phyloP scores from a whole-genome alignment of 1,139 yeast genomes.

The Candida buenavistaensis region DNA sequence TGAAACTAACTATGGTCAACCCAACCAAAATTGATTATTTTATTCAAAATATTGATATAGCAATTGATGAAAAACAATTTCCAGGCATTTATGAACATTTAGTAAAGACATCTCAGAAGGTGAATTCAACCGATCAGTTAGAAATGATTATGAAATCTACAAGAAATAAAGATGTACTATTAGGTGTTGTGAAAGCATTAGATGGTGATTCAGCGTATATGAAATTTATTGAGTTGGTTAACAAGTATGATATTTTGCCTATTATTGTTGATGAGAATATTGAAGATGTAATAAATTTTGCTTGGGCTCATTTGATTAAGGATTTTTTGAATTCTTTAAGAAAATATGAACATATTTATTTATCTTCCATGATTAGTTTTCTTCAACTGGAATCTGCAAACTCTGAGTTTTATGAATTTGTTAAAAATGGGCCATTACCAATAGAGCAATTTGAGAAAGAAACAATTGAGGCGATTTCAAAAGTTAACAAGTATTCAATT shows the following conservation, averaged over 20 bases:
- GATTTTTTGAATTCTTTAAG: constrained; percentile 9
- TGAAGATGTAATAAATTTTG: constrained; percentile 7
- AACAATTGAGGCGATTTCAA: constrained; percentile 14
- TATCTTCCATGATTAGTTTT: constrained; percentile 18
- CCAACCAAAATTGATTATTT: constrained; percentile 17
- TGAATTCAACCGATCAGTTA: constrained; percentile 16
- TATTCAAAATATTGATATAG: constrained; percentile 8
- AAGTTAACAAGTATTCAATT: constrained; percentile 19
- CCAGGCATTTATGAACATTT: constrained; percentile 17
- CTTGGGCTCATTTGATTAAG: constrained; percentile 13
- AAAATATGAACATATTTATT: constrained; percentile 7
- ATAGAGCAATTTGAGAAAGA: constrained; percentile 14
- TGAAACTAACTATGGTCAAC: constrained; percentile 23
- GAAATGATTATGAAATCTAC: constrained; percentile 18
- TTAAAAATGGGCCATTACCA: constrained; percentile 16
- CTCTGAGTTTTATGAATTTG: constrained; percentile 18
- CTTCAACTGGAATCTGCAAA: constrained; percentile 13
- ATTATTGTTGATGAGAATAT: constrained; percentile 8
- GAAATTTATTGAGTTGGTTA: constrained; percentile 12
- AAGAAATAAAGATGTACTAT: constrained; percentile 15
- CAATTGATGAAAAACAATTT: constrained; percentile 7
- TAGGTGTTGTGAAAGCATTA: constrained; percentile 9
- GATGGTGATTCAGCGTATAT: constrained; percentile 5
- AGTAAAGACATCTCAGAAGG: constrained; percentile 13
- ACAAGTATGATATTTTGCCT: constrained; percentile 8